phyloP scores from a whole-genome alignment of 805 yeast species.

The Ogataea pilisensis region DNA sequence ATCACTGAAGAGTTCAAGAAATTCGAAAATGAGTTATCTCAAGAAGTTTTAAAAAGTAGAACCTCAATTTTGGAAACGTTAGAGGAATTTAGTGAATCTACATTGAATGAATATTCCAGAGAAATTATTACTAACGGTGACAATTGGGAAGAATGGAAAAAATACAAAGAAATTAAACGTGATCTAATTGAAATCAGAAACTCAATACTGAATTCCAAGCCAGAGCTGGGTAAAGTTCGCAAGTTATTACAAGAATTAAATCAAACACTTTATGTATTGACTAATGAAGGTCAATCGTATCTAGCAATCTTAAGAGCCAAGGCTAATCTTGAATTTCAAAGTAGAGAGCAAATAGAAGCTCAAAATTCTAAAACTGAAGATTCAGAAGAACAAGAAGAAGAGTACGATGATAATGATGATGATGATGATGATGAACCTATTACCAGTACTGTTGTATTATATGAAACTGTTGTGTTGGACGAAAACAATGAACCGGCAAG shows the following conservation, averaged over 20 bases:
- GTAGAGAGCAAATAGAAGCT: slow-evolving; percentile 33
- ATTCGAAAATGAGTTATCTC: slow-evolving; percentile 31
- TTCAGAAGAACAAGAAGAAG: slow-evolving; percentile 5
- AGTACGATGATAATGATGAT: slow-evolving; percentile 1
- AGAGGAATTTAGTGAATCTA: slow-evolving; percentile 70
- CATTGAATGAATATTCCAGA: slow-evolving; percentile 60
- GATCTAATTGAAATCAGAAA: slow-evolving; percentile 54
- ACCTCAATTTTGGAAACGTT: slow-evolving; percentile 54
- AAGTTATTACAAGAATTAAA: slow-evolving; percentile 35
- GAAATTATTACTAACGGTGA: slow-evolving; percentile 45
- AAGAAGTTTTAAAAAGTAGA: slow-evolving; percentile 31
- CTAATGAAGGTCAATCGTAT: slow-evolving; percentile 60
- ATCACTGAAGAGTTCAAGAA: slow-evolving; percentile 31
- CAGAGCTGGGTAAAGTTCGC: slow-evolving; percentile 29
- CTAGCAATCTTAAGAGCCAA: slow-evolving; percentile 52
- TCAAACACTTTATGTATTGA: slow-evolving; percentile 44
- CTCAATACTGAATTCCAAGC: slow-evolving; percentile 35
- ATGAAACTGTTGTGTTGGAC: slow-evolving; percentile 15
- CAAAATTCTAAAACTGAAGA: slow-evolving; percentile 5
- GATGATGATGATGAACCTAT: slow-evolving; percentile 4
- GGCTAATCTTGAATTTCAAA: slow-evolving; percentile 54
- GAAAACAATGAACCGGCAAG: slow-evolving; percentile 13
- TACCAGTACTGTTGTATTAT: slow-evolving; percentile 13
- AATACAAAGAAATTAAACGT: slow-evolving; percentile 53
- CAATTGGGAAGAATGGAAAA: slow-evolving; percentile 56